Conservation (phyloP, 225 moss, liverwort and hornwort genomes). For the Straminergon stramineum region DNA sequence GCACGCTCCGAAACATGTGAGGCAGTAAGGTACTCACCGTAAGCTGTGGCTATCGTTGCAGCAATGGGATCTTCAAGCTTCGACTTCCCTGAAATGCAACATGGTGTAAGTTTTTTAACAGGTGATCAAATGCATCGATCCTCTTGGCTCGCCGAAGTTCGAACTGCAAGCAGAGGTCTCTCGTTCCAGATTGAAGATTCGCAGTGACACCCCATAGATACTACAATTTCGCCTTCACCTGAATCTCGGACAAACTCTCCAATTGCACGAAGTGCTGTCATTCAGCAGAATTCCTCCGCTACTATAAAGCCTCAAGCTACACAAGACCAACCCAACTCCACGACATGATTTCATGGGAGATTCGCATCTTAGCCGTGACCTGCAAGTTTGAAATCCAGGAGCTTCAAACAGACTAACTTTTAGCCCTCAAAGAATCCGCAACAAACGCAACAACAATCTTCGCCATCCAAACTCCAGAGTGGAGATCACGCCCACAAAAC, state of each 20-base stretch:
- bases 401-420: neutral
- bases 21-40: neutral
- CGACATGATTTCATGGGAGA: neutral
- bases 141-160: neutral
- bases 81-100: neutral
- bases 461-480: neutral
- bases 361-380: neutral
- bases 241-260: neutral
- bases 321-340: neutral
- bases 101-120: neutral
- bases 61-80: neutral
- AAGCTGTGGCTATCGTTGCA: neutral
- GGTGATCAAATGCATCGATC: neutral
- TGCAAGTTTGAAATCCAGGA: neutral
- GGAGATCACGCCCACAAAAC: no score
- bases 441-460: neutral
- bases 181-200: neutral
- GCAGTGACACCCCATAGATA: neutral
- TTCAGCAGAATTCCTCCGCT: neutral
- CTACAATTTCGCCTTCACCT: neutral
- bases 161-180: neutral
- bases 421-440: neutral
- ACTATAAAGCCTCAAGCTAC: neutral
- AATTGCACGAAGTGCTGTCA: neutral
- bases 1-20: neutral